Conservation (phyloP, 371 early-diverging fungal species). For the Rhizopus microsporus region DNA sequence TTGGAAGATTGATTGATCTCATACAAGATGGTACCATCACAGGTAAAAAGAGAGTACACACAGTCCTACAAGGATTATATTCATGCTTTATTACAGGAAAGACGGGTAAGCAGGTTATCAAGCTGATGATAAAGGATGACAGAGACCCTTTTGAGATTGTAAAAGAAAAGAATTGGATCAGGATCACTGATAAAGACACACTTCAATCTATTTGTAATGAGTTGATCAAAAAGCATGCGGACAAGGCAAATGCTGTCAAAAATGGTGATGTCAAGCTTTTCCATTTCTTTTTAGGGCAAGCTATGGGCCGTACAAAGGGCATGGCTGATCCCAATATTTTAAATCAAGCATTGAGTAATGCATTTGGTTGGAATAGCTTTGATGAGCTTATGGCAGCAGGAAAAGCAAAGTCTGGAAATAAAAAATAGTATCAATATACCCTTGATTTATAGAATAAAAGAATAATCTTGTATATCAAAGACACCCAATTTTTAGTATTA, state of each 20-base stretch:
- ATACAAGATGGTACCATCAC: slow-evolving; percentile 62
- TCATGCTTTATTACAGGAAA: slow-evolving; percentile 39
- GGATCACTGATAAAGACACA: slow-evolving; percentile 52
- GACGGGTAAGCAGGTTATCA: slow-evolving; percentile 68
- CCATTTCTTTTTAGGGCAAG: slow-evolving; percentile 75
- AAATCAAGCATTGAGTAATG: slow-evolving; percentile 53
- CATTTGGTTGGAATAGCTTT: slow-evolving; percentile 36
- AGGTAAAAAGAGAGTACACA: slow-evolving; percentile 30
- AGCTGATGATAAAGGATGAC: slow-evolving; percentile 64
- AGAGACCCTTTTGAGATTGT: slow-evolving; percentile 59
- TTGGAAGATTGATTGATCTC: slow-evolving; percentile 69
- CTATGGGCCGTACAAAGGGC: slow-evolving; percentile 73
- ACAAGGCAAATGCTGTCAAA: slow-evolving; percentile 56
- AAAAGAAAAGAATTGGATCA: slow-evolving; percentile 69
- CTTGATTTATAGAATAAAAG: not conserved
- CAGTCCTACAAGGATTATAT: not conserved
- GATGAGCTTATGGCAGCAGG: slow-evolving; percentile 25
- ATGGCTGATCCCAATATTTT: slow-evolving; percentile 69
- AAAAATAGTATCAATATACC: not conserved
- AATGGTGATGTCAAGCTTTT: slow-evolving; percentile 61
- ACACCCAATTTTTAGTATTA: too few relatives aligned
- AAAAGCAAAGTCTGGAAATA: not conserved
- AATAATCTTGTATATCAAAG: too few relatives aligned
- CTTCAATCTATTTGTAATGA: slow-evolving; percentile 54
- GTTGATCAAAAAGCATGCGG: slow-evolving; percentile 55